Conservation (phyloP, 257 asterid species). For the Misopates orontium region DNA sequence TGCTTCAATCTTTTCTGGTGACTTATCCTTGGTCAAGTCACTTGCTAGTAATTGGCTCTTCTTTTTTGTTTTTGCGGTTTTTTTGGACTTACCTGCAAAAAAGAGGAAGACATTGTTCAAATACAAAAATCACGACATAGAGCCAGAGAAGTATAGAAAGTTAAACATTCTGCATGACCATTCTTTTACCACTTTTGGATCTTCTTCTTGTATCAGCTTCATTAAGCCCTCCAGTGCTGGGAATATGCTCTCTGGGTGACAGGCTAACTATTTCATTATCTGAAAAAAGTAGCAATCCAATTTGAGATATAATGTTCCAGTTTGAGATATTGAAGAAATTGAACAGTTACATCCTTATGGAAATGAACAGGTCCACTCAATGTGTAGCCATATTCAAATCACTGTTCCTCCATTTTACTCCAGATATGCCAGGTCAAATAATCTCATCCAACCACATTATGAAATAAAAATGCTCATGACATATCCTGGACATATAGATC, state of each 20-base stretch:
- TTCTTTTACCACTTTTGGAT: constrained; percentile 29
- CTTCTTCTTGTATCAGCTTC: constrained; percentile 26
- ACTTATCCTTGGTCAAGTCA: constrained; percentile 29
- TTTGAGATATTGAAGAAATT: not conserved
- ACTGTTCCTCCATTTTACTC: not conserved
- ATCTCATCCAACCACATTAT: not conserved
- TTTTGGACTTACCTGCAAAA: constrained; percentile 51
- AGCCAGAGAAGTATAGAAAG: not conserved
- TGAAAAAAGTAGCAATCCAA: constrained; percentile 10
- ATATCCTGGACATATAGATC: too few relatives aligned
- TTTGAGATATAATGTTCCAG: not conserved
- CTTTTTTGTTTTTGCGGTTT: constrained; percentile 34
- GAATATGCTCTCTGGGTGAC: constrained; percentile 21
- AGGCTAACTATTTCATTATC: constrained; percentile 19
- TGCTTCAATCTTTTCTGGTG: constrained; percentile 39
- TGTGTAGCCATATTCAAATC: not conserved
- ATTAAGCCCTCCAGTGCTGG: constrained; percentile 19
- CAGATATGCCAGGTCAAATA: not conserved
- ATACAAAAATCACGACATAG: constrained; percentile 8
- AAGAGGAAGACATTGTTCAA: constrained; percentile 4
- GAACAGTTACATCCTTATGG: not conserved
- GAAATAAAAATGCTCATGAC: not conserved
- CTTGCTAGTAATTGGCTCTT: constrained; percentile 32
- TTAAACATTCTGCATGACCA: not conserved
- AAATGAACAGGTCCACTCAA: not conserved